phyloP scores from a whole-genome alignment of 164 flowering plant genomes.

The Sextonia rubra region DNA sequence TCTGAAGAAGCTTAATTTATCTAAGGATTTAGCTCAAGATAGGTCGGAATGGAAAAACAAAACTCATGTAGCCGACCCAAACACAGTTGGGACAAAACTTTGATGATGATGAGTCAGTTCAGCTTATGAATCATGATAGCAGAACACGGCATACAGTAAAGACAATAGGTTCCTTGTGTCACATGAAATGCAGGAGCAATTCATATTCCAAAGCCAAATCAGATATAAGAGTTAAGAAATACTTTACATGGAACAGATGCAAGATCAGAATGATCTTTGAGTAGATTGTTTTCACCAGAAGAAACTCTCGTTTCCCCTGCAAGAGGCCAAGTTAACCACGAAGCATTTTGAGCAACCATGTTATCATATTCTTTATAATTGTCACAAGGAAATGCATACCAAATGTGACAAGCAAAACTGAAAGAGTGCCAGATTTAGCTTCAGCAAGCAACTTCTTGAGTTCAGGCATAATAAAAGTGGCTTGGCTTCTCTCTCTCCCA shows the following conservation, averaged over 20 bases:
- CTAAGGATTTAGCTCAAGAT: too few species aligned
- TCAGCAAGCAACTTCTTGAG: slow-evolving; percentile 52
- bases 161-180: not conserved
- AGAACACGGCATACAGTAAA: not conserved
- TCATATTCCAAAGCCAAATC: not conserved
- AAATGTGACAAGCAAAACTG: slow-evolving; percentile 57
- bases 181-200: not conserved
- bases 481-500: slow-evolving; percentile 41
- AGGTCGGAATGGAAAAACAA: too few species aligned
- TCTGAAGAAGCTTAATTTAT: too few species aligned
- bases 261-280: slow-evolving; percentile 23
- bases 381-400: slow-evolving; percentile 34
- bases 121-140: not conserved
- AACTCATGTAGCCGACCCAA: too few species aligned
- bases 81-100: too few species aligned
- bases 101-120: not conserved
- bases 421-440: slow-evolving; percentile 49
- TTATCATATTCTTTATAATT: not conserved
- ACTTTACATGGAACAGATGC: slow-evolving; percentile 26
- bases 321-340: slow-evolving; percentile 8
- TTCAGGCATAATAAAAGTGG: slow-evolving; percentile 66
- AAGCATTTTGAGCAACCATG: not conserved
- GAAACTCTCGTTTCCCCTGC: slow-evolving; percentile 36
- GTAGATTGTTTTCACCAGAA: slow-evolving; percentile 20
- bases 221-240: not conserved